Evolutionary conservation across 1,284 basidiomycete genomes (phyloP).

Genomic region (Ceraceosorus guamensis): DNA sequence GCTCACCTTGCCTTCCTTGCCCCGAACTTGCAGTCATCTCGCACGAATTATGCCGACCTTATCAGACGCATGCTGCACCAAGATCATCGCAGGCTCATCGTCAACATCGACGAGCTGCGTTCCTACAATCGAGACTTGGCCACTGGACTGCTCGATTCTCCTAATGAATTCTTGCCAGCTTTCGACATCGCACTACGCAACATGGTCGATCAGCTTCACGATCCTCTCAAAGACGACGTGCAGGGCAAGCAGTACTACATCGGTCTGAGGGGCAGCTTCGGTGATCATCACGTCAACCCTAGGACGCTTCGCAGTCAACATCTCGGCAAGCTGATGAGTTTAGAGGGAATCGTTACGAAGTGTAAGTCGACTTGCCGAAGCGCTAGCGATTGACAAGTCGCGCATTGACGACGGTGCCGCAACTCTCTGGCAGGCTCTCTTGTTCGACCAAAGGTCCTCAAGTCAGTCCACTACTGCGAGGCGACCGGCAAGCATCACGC

Average conservation of each 20-base stretch:
- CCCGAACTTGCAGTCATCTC: conserved; percentile 17
- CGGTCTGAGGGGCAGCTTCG: conserved; percentile 97
- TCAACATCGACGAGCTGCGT: conserved; percentile 94
- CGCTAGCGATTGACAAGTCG: neutral
- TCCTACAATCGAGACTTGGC: conserved; percentile 70
- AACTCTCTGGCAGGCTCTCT: conserved; percentile 59
- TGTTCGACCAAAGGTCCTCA: conserved; percentile 95
- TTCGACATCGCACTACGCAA: conserved; percentile 77
- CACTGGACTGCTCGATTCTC: conserved; percentile 66
- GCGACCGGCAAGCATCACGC: conserved; percentile 76
- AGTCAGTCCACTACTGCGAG: conserved; percentile 90
- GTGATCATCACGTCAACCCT: conserved; percentile 95
- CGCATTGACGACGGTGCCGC: neutral
- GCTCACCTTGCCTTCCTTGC: conserved; percentile 1
- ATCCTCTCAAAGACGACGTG: conserved; percentile 75
- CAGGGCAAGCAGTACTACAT: conserved; percentile 63
- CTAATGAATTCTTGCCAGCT: conserved; percentile 81
- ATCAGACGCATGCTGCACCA: conserved; percentile 76
- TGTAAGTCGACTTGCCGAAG: conserved; percentile 53
- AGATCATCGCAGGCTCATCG: conserved; percentile 78
- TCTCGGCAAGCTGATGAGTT: conserved; percentile 89
- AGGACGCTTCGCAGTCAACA: conserved; percentile 79
- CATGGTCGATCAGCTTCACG: conserved; percentile 68
- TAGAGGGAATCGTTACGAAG: conserved; percentile 96
- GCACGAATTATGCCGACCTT: conserved; percentile 73